Evolutionary conservation across 208 protist species (phyloP).

Genomic region (Naegleria gruberi): DNA sequence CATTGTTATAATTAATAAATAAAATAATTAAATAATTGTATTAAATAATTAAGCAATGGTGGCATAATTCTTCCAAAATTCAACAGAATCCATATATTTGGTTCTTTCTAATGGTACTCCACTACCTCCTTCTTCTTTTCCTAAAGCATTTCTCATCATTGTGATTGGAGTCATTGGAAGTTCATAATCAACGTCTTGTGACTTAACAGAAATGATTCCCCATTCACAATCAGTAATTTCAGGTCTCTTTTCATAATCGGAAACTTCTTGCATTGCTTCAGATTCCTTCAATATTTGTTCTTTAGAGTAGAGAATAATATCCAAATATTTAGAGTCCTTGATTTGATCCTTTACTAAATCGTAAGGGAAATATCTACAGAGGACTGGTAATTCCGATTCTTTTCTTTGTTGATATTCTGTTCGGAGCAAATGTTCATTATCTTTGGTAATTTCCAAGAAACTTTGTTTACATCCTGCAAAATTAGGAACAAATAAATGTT

Average conservation of each 20-base stretch:
- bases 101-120: constrained; percentile 26
- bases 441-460: constrained; percentile 36
- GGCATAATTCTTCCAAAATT: constrained; percentile 27
- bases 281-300: constrained; percentile 53
- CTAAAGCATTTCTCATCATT: constrained; percentile 60
- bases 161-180: constrained; percentile 63
- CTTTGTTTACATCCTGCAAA: constrained; percentile 26
- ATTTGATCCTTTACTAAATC: constrained; percentile 22
- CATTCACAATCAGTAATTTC: constrained; percentile 30
- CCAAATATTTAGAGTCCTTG: constrained; percentile 37
- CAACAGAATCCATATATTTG: constrained; percentile 20
- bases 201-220: constrained; percentile 49
- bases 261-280: constrained; percentile 26
- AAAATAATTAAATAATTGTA: no score
- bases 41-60: constrained; percentile 2
- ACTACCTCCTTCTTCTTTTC: constrained; percentile 43
- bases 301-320: constrained; percentile 40
- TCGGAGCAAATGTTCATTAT: constrained; percentile 39
- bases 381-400: constrained; percentile 48
- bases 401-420: constrained; percentile 44
- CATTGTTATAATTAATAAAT: no score
- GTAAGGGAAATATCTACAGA: constrained; percentile 45
- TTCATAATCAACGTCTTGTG: constrained; percentile 45
- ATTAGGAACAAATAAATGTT: constrained; percentile 58
- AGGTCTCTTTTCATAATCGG: not conserved